Evolutionary conservation across 2,329 filamentous ascomycete genomes (phyloP).

Genomic region (Alternaria conjuncta): DNA sequence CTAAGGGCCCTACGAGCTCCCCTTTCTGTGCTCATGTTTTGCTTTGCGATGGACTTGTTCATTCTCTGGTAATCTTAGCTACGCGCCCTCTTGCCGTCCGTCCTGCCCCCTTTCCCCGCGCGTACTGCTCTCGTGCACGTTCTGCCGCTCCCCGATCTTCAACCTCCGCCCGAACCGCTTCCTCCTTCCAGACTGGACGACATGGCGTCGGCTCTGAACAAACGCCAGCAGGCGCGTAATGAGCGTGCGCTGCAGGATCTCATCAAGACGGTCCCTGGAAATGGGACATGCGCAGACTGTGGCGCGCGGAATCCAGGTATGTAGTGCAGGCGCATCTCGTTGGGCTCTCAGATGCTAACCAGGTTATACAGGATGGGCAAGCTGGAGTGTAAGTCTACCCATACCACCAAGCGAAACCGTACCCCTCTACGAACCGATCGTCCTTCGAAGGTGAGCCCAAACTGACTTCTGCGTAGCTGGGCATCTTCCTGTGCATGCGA

Average conservation of each 20-base stretch:
- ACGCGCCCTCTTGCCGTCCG: conserved; percentile 18
- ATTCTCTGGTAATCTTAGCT: conserved; percentile 11
- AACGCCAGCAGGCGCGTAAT: conserved; percentile 97
- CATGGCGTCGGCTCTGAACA: conserved; percentile 82
- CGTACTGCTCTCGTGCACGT: conserved; percentile 25
- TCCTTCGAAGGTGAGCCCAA: background rate
- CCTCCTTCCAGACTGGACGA: conserved; percentile 22
- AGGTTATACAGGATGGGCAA: conserved; percentile 77
- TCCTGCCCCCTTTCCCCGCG: conserved; percentile 18
- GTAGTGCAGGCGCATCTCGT: conserved; percentile 38
- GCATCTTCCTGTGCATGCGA: conserved; percentile 96
- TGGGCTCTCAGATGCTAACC: conserved; percentile 35
- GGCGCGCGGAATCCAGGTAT: conserved; percentile 87
- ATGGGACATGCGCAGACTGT: conserved; percentile 94
- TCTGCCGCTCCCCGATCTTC: conserved; percentile 26
- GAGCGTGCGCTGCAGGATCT: conserved; percentile 91
- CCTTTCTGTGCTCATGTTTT: conserved; percentile 21
- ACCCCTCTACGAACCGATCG: background rate
- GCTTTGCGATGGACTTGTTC: conserved; percentile 23
- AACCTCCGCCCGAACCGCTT: conserved; percentile 24
- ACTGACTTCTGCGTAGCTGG: conserved; percentile 66
- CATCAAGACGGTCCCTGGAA: conserved; percentile 81
- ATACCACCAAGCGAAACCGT: background rate
- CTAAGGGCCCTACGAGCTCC: conserved; percentile 20
- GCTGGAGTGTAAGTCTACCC: conserved; percentile 79